Base-by-base conservation (phyloP, 306 rosid genomes). In the Psophocarpus tetragonolobus region DNA sequence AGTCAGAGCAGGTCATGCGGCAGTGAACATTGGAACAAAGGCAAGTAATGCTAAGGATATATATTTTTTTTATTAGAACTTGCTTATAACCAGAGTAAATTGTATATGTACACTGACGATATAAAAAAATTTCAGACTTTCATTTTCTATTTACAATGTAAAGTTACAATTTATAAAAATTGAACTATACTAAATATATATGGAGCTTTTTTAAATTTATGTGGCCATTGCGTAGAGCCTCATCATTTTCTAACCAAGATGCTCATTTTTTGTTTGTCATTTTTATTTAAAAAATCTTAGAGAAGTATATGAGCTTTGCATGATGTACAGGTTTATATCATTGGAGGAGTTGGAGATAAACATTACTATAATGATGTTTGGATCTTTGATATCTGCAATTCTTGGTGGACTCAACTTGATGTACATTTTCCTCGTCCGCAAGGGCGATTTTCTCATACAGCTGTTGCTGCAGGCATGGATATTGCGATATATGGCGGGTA, bases 321-420 rank as follows among this genome's bases (percentile, higher is more conserved):
- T 78, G 68, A 65, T 70, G 51, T 42, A 33, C 92, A 92, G 97
- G 83, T 90, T 15, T 90, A 88, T 69, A 79, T 92, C 74, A 83
- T 90, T 68, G 96, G 96, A 72, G 97, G 97, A 38, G 96, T 92
- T 41, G 97, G 97, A 80, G 90, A 92, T 65, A 89, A 87, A 81
- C 90, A 69, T 14, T 92, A 92, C 81, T 92, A 86, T 81, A 89
- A 85, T 50, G 97, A 92, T 79, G 88, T 85, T 48, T 92, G 97
- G 97, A 80, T 87, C 75, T 85, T 92, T 30, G 97, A 92, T 71
- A 76, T 89, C 74, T 78, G 80, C 74, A 85, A 88, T 65, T 87
- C 87, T 82, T 87, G 86, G 2, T 92, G 97, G 96, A 86, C 86
- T 26, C 92, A 80, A 45, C 89, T 92, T 51, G 88, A 87, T 42